Evolutionary conservation across 2,329 filamentous ascomycete genomes (phyloP), one percentile per base, ranked within the genome.

Genomic region (Microdochium bolleyi): DNA sequence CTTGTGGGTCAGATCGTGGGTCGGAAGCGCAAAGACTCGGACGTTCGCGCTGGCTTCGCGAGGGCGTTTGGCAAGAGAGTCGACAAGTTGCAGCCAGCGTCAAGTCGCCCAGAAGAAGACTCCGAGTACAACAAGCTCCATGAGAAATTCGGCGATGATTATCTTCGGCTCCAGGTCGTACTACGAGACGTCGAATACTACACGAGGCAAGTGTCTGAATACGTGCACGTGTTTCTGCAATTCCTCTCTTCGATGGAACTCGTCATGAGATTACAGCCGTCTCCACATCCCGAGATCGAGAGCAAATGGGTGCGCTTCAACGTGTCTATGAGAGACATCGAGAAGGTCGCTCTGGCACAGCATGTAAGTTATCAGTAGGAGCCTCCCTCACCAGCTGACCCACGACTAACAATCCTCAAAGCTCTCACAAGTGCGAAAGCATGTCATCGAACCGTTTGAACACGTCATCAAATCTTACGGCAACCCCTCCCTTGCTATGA

Each of bases 301-400:
- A 92, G 88, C 74, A 95, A 95, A 67, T 97, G 92, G 89, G 88
- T 91, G 50, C 88, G 87, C 56, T 94, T 96, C 70, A 92, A 91
- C 59, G 84, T 91, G 63, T 88, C 87, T 32, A 88, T 95, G 71
- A 83, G 88, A 58, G 92, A 96, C 62, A 83, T 97, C 58, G 85
- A 92, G 62, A 87, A 85, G 55, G 82, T 91, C 57, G 88, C 88
- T 3, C 76, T 97, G 22, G 87, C 91, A 55, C 88, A 92, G 60
- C 92, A 96, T 75, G 85, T 92, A 73, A 80, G 80, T 73, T 30
- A 22, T 48, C 44, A 27, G 34, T 54, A 41, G 30, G 53, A 48
- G 51, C n/a, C 51, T 62, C 53, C 27, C 11, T 52, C 51, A 41
- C 52, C 49, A 25, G 11, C 7, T 4, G 13, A 30, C 3, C 53